Percentiles rank a stretch among this genome's conserved stretches.
These are phyloP conservation scores for Lyophyllum atratum DNA, from an alignment of 768 basidiomycete genomes.

Conservation along the genomic window DNA sequence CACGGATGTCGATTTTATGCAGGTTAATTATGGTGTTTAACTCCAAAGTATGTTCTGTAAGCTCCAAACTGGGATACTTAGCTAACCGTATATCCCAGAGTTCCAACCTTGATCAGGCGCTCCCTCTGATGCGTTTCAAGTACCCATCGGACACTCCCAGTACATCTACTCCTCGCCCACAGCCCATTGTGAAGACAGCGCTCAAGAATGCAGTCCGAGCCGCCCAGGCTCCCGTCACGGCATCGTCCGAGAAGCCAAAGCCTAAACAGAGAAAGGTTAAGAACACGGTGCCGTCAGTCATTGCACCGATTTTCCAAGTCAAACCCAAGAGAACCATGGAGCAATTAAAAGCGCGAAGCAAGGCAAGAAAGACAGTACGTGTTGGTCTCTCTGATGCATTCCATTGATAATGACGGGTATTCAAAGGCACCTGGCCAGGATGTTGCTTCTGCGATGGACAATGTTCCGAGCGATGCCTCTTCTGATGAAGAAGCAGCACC, in stretches of 20 bases:
- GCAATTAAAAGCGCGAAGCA: neutral
- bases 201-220: too few relatives aligned
- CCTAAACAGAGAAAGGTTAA: neutral
- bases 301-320: neutral
- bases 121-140: neutral
- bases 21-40: neutral
- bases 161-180: neutral
- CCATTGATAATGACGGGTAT: neutral
- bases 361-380: neutral
- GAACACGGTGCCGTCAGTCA: neutral
- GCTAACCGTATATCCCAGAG: neutral
- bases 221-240: too few relatives aligned
- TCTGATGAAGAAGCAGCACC: neutral
- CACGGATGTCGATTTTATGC: neutral
- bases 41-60: neutral
- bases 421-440: neutral
- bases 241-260: neutral
- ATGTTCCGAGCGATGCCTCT: neutral
- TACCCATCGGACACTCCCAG: neutral
- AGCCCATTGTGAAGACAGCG: neutral
- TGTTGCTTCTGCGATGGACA: neutral
- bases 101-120: neutral
- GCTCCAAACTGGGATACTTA: neutral
- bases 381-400: neutral
- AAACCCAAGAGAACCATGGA: neutral